phyloP scores from a whole-genome alignment of 2,329 filamentous ascomycete genomes.

The Didymella glomerata region DNA sequence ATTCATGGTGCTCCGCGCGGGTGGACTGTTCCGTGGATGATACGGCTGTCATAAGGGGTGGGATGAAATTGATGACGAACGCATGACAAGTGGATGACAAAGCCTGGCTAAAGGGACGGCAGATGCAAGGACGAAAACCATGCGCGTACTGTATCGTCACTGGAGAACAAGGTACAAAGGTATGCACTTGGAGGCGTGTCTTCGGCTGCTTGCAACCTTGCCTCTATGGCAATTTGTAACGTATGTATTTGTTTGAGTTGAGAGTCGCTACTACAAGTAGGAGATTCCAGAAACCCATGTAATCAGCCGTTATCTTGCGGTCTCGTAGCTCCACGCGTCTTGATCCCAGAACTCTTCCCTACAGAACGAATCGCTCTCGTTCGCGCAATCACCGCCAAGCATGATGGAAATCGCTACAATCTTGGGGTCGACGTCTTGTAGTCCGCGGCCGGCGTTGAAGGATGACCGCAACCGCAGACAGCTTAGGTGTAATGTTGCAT shows the following conservation, averaged over 20 bases:
- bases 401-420: not conserved
- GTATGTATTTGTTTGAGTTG: not conserved
- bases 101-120: not conserved
- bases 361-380: not conserved
- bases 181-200: too few relatives aligned
- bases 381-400: not conserved
- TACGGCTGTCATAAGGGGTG: not conserved
- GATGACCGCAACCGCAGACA: not conserved
- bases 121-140: not conserved
- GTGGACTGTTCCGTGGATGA: not conserved
- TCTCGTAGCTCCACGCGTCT: not conserved
- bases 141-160: not conserved
- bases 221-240: not conserved
- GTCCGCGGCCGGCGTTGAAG: not conserved
- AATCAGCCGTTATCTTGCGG: not conserved
- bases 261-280: not conserved
- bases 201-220: not conserved
- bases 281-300: not conserved
- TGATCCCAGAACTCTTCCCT: not conserved
- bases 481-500: slow-evolving; percentile 78
- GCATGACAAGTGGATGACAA: slow-evolving; percentile 3
- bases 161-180: not conserved
- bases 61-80: slow-evolving; percentile 5
- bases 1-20: not conserved
- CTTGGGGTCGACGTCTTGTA: not conserved